Percentiles rank a stretch among this genome's conserved stretches.
These are phyloP conservation scores for Suhomyces guaymorum DNA, from an alignment of 1,139 yeast species.

Conservation along the genomic window DNA sequence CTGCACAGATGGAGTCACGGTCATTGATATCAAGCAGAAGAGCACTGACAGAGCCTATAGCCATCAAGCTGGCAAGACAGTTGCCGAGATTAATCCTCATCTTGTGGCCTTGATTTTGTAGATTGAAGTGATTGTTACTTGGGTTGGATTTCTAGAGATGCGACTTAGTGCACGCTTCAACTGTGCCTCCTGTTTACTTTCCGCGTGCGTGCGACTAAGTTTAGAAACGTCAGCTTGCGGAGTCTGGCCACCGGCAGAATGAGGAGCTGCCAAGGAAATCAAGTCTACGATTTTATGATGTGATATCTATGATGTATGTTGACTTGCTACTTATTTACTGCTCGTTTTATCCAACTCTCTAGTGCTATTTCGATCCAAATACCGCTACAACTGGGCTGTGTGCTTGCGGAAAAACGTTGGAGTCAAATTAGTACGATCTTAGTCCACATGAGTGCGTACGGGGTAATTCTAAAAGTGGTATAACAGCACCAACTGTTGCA, in stretches of 20 bases:
- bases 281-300: too few species aligned
- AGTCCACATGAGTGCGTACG: too few species aligned
- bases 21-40: conserved; percentile 24
- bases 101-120: background rate
- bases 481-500: conserved; percentile 24
- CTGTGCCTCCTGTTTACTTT: conserved; percentile 14
- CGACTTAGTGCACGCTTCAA: conserved; percentile 9
- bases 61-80: conserved; percentile 5
- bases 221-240: conserved; percentile 6
- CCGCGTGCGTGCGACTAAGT: conserved; percentile 8
- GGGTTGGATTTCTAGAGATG: conserved; percentile 1
- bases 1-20: conserved; percentile 47
- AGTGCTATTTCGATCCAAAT: too few species aligned
- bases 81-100: conserved; percentile 1
- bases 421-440: too few species aligned
- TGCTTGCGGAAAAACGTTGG: too few species aligned
- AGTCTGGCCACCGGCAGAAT: too few species aligned
- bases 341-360: too few species aligned
- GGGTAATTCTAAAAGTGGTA: conserved; percentile 3
- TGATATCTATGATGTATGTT: too few species aligned
- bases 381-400: too few species aligned
- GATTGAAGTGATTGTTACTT: background rate
- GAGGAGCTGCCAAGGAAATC: too few species aligned
- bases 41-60: conserved; percentile 13
- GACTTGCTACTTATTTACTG: too few species aligned